Evolutionary conservation across 78 protist species (phyloP), one percentile per base, ranked within the genome.

Genomic region (Reticulomyxa filosa): DNA sequence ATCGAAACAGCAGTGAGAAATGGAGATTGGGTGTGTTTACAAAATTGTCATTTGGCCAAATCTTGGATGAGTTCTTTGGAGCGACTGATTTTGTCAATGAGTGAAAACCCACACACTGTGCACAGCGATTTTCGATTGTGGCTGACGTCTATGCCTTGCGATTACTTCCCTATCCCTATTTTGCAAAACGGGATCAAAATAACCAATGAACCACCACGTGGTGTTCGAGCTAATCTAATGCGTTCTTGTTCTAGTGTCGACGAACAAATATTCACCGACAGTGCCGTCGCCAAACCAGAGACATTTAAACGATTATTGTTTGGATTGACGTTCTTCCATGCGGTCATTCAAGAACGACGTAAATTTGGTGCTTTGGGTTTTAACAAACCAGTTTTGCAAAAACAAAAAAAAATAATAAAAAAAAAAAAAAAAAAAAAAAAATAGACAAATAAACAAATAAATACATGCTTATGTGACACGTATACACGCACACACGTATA

Each of bases 321-420:
- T 42, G 80, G 78, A 20, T 67, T 80, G 34, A 38, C 61, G 39
- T 80, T 84, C 71, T 84, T 84, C 83, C 90, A 88, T 61, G 84
- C 85, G 0, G 56, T 69, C 25, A 6, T 88, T 53, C 88, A 74
- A 61, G 95, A 88, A 70, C 65, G 95, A 13, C 32, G 80, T 22
- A 74, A 78, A 62, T 88, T 82, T 29, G 87, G 90, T 23, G 62
- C 86, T 26, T 57, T 83, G 20, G 95, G 92, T 11, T 89, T 74
- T 78, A 84, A 82, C 80, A 81, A 20, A 22, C 10, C 30, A n/a
- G n/a, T n/a, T n/a, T n/a, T n/a, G n/a, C n/a, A n/a, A n/a, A n/a
- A n/a, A n/a, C n/a, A n/a, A n/a, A n/a, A n/a, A n/a, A n/a, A n/a
- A n/a, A n/a, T n/a, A n/a, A n/a, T n/a, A n/a, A n/a, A n/a, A n/a